These are phyloP conservation scores for Colletotrichum gigasporum DNA, from an alignment of 2,329 filamentous ascomycete genomes.

Conservation along the genomic window DNA sequence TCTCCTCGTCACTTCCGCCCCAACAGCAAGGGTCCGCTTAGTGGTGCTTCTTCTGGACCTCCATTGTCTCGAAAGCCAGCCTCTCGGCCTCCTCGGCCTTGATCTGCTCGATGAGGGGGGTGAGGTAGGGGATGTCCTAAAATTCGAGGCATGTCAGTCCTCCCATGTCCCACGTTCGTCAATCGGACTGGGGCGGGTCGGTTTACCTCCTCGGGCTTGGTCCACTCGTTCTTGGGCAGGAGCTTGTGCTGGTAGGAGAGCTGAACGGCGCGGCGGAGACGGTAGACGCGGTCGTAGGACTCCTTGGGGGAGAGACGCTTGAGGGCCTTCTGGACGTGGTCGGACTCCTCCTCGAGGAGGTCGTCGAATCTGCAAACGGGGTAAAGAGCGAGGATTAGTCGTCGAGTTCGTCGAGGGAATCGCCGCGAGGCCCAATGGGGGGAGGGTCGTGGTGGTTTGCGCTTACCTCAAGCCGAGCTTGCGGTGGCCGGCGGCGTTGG, in stretches of 20 bases:
- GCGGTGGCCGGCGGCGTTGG: slow-evolving; percentile 89
- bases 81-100: slow-evolving; percentile 61
- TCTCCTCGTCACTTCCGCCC: neutral
- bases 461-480: slow-evolving; percentile 88
- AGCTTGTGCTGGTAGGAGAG: slow-evolving; percentile 71
- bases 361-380: slow-evolving; percentile 80
- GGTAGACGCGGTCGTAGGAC: slow-evolving; percentile 96
- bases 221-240: slow-evolving; percentile 70
- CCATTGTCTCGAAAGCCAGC: slow-evolving; percentile 60
- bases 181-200: neutral
- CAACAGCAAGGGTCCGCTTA: slow-evolving; percentile 17
- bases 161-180: neutral
- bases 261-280: slow-evolving; percentile 94
- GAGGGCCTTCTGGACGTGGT: slow-evolving; percentile 85
- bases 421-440: slow-evolving; percentile 2
- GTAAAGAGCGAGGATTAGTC: neutral
- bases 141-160: slow-evolving; percentile 27
- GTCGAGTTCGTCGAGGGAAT: neutral
- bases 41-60: slow-evolving; percentile 58
- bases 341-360: slow-evolving; percentile 91
- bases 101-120: slow-evolving; percentile 61
- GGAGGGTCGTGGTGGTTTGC: slow-evolving; percentile 14
- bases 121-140: slow-evolving; percentile 64
- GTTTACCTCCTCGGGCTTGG: slow-evolving; percentile 63
- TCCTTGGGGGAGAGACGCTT: slow-evolving; percentile 91